Evolutionary conservation across 208 protist species (phyloP), one percentile per base, ranked within the genome.

Genomic region (Trypanosoma mega): DNA sequence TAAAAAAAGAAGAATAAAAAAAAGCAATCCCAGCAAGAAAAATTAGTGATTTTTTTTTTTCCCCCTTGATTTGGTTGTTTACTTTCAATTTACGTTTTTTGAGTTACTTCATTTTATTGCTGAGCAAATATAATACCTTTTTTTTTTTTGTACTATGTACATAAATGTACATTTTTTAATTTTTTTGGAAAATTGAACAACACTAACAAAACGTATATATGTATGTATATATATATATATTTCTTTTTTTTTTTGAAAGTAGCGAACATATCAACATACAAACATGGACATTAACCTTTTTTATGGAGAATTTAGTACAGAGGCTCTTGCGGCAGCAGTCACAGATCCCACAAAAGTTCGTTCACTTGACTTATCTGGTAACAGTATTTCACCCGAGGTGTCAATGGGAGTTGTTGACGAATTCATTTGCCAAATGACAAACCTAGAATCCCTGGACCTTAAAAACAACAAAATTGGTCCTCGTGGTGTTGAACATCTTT

Each of bases 381-480:
- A 90, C 69, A 79, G 80, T 57, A 85, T 95, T 39, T 72, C 73
- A 3, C 30, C 66, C 1, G 76, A 87, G 12, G 23, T 80, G 24
- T 78, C 61, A 31, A 73, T 79, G 27, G 63, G 72, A 36, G 59
- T 92, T 26, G 71, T 77, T 8, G 47, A 80, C 18, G 53, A 57
- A 6, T 84, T 85, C 53, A 79, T 94, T 34, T 49, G 70, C 20
- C 65, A 75, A 27, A 88, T 94, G 82, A 30, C 51, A 3, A 76
- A 82, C 45, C 57, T 92, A 34, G 63, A 74, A 47, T 67, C 68
- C n/a, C 68, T 95, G 1, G 88, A 95, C 50, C 45, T 95, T 1
- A 92, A 92, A 56, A 80, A 86, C 69, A 95, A 95, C 56, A 76
- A 78, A 49, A 87, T 92, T 46, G 88, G 85, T 5, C 69, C 88